A percentile compares a stretch with the other conserved stretches of the same genome.
These are phyloP conservation scores for Suhomyces guaymorum DNA, from an alignment of 1,139 yeast species.

Conservation along the genomic window DNA sequence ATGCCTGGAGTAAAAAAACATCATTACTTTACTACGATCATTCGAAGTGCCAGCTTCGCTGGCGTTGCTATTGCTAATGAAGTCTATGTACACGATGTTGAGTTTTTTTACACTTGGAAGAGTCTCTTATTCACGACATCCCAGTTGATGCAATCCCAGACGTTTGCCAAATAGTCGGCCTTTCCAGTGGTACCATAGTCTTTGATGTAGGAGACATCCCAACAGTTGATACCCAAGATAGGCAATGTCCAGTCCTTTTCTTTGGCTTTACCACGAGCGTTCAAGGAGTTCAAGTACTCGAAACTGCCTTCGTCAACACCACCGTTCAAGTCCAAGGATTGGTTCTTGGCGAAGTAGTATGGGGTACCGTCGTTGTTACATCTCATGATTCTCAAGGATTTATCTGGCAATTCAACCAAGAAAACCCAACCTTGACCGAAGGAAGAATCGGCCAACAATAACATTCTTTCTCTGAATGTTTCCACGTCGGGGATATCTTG, in stretches of 20 bases:
- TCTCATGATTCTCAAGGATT: conserved; percentile 61
- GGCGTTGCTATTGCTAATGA: background rate
- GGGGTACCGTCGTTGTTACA: conserved; percentile 92
- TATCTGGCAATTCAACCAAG: conserved; percentile 71
- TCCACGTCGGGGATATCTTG: conserved; percentile 47
- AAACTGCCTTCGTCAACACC: conserved; percentile 59
- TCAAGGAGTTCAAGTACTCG: conserved; percentile 47
- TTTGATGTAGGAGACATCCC: conserved; percentile 83
- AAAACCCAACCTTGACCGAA: conserved; percentile 89
- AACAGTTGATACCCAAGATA: conserved; percentile 72
- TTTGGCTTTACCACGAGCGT: conserved; percentile 43
- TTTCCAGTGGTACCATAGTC: conserved; percentile 86
- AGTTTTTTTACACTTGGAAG: conserved; percentile 35
- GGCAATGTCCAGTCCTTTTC: conserved; percentile 75
- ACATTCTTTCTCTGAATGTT: conserved; percentile 52
- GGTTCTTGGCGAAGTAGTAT: conserved; percentile 73
- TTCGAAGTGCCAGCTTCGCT: background rate
- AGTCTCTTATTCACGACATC: conserved; percentile 69
- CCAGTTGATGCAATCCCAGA: conserved; percentile 88
- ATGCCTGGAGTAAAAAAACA: too few species aligned
- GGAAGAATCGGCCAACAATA: conserved; percentile 54
- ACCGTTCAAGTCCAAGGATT: conserved; percentile 73
- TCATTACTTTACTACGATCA: too few species aligned
- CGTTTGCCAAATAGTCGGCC: conserved; percentile 67
- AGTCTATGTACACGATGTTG: conserved; percentile 7